Evolutionary conservation across 345 rosid species (phyloP).

Genomic region (Eucalyptus lansdowneana): DNA sequence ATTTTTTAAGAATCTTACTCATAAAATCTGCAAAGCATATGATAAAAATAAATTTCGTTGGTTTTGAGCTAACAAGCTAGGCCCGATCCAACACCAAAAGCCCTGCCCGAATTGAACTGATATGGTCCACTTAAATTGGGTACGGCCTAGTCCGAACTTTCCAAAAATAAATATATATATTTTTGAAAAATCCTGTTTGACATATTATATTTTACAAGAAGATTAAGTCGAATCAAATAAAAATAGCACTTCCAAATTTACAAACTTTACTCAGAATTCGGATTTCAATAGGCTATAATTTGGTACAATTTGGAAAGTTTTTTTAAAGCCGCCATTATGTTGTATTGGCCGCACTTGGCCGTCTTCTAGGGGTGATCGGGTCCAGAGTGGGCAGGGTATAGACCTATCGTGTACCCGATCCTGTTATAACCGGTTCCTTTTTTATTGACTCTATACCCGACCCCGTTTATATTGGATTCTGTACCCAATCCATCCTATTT

Average conservation of each 20-base stretch:
- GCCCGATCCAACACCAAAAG: neutral
- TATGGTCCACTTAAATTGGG: neutral
- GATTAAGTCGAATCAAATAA: neutral
- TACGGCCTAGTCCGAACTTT: neutral
- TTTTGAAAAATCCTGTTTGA: neutral
- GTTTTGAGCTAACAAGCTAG: neutral
- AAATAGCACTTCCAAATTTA: neutral
- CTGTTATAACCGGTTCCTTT: too few species aligned
- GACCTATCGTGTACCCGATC: fast-evolving
- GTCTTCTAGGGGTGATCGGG: fast-evolving
- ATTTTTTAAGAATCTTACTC: neutral
- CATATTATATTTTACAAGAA: too few species aligned
- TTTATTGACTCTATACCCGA: too few species aligned
- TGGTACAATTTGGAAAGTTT: too few species aligned
- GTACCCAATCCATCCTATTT: fast-evolving
- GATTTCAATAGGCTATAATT: too few species aligned
- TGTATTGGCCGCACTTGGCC: neutral
- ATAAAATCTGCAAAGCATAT: neutral
- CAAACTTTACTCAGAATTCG: neutral
- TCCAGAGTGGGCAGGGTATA: fast-evolving
- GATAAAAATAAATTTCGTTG: neutral
- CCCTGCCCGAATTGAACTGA: neutral
- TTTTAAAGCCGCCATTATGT: neutral
- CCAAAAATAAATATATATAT: too few species aligned
- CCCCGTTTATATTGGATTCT: too few species aligned